Conservation (phyloP, 2,329 filamentous ascomycete genomes). For the Cercospora sp. region DNA sequence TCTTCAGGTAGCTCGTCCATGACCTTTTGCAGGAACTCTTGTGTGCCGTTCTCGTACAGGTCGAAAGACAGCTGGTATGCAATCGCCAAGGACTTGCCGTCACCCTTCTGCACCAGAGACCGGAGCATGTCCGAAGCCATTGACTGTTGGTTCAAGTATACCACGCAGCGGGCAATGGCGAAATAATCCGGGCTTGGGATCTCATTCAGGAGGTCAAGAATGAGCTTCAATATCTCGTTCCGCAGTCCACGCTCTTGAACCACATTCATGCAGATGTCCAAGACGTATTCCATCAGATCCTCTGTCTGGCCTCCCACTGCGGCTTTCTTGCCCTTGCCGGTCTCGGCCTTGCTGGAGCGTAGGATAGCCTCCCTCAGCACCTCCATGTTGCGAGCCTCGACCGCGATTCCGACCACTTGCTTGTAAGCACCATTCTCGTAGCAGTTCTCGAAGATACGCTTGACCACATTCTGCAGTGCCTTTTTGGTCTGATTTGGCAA, state of each 20-base stretch:
- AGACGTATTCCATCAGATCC: constrained; percentile 93
- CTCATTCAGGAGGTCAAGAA: constrained; percentile 92
- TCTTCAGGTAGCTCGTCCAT: constrained; percentile 71
- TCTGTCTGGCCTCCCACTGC: constrained; percentile 66
- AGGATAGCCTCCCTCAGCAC: constrained; percentile 84
- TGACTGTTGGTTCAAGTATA: constrained; percentile 88
- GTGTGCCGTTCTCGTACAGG: constrained; percentile 96
- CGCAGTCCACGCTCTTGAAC: constrained; percentile 90
- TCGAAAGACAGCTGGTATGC: constrained; percentile 99
- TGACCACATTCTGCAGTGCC: constrained; percentile 79
- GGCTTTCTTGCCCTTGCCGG: constrained; percentile 60
- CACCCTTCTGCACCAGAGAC: constrained; percentile 76
- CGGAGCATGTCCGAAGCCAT: constrained; percentile 85
- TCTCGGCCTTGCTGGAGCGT: constrained; percentile 83
- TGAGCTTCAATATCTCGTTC: constrained; percentile 79
- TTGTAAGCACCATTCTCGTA: constrained; percentile 83
- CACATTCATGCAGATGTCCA: constrained; percentile 96
- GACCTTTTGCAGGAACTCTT: constrained; percentile 91
- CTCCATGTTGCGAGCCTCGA: constrained; percentile 89
- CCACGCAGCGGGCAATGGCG: constrained; percentile 94
- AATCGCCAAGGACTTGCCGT: constrained; percentile 74
- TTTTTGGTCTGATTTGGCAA: constrained; percentile 73
- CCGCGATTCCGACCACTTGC: constrained; percentile 93
- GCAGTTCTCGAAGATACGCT: constrained; percentile 88
- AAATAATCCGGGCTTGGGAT: constrained; percentile 95